Evolutionary conservation across 805 yeast genomes (phyloP), one percentile per base, ranked within the genome.

Genomic region (Kuraishia hungarica): DNA sequence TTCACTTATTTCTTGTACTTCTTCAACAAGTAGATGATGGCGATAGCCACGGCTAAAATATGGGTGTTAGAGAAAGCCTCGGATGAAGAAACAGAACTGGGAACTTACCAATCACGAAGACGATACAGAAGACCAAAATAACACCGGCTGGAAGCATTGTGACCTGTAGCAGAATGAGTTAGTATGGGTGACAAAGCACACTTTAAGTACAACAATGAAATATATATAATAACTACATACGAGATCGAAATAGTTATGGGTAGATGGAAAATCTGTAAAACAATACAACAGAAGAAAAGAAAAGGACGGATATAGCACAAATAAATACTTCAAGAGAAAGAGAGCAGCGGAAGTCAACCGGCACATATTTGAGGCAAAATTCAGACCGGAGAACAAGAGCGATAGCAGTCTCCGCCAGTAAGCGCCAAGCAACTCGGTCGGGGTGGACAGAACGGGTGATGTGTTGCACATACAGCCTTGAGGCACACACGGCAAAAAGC

Each of bases 91-190:
- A 46, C 13, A 2, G 4, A 20, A 43, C 15, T 26, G 19, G 29
- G 13, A 23, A 64, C 69, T 58, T 61, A 62, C 68, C 72, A 60
- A 71, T 69, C 58, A 78, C 79, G 73, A 80, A 80, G 59, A 81
- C 60, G 67, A 81, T 76, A 61, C 72, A 68, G 73, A 81, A 81
- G 62, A 81, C 86, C 66, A 81, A 75, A 72, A 81, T 81, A 76
- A 81, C 86, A 76, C 86, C 86, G 59, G 83, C 73, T 74, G 86
- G 86, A 58, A 81, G 73, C 86, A 81, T 81, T 69, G 65, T 68
- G 26, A 23, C 51, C 24, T 21, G 22, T 11, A 22, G 10, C 24
- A 46, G 6, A 10, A 22, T 46, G 10, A 8, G 22, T 46, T 46
- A 22, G 22, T 26, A 24, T 28, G 26, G 28, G 28, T 15, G 26